Evolutionary conservation across 1,284 basidiomycete genomes (phyloP).

Genomic region (Tilletia caries): DNA sequence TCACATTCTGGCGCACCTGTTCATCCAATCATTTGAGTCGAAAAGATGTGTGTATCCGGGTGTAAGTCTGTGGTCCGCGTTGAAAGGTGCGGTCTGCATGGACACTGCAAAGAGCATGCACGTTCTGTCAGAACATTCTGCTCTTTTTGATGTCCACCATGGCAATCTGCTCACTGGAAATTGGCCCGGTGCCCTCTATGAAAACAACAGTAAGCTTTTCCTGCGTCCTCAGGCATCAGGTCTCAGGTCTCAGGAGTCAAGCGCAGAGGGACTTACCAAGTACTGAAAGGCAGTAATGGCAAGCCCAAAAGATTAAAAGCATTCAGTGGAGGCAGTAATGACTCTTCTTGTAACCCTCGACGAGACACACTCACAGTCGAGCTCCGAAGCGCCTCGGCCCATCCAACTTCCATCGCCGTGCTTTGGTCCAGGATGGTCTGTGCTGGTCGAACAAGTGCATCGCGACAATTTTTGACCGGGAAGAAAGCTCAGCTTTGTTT

Average conservation of each 20-base stretch:
- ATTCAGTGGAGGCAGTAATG: too few species aligned
- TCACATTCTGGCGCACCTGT: background rate
- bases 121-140: too few species aligned
- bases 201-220: background rate
- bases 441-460: constrained; percentile 67
- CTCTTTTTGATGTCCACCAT: too few species aligned
- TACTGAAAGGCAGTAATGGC: background rate
- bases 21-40: background rate
- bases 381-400: constrained; percentile 66
- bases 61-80: background rate
- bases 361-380: constrained; percentile 59
- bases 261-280: background rate
- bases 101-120: too few species aligned
- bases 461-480: constrained; percentile 67
- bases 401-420: constrained; percentile 66
- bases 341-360: too few species aligned
- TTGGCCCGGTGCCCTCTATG: background rate
- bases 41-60: background rate
- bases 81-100: too few species aligned
- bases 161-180: background rate
- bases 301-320: too few species aligned
- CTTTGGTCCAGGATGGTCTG: constrained; percentile 77
- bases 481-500: background rate
- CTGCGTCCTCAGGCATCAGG: too few species aligned
- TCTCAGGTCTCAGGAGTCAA: too few species aligned